Percentiles rank a stretch among this genome's conserved stretches.
phyloP scores from a whole-genome alignment of 2,329 filamentous ascomycete species.

The Septoria petroselini region DNA sequence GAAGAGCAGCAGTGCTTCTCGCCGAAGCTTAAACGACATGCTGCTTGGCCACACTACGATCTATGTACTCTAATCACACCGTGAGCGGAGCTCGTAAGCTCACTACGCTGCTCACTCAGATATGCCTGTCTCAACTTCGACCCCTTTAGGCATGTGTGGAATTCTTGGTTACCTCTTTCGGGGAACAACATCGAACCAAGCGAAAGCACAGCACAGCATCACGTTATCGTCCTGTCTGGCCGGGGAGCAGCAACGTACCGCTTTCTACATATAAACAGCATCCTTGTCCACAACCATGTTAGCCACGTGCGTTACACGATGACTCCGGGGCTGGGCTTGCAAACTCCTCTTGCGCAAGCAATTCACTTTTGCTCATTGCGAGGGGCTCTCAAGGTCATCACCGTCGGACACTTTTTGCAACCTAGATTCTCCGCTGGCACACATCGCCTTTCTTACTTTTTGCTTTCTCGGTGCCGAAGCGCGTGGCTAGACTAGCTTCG shows the following conservation, averaged over 20 bases:
- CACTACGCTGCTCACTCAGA: background rate
- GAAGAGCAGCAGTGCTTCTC: constrained; percentile 12
- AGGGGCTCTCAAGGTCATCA: background rate
- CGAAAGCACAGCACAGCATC: constrained; percentile 3
- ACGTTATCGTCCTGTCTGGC: background rate
- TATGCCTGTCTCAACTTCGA: background rate
- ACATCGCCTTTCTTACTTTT: background rate
- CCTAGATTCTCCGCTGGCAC: too few relatives aligned
- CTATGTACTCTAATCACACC: too few relatives aligned
- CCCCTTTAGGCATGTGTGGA: constrained; percentile 10
- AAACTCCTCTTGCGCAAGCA: background rate
- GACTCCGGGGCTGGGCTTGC: background rate
- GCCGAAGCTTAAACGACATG: constrained; percentile 14
- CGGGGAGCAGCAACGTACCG: constrained; percentile 2
- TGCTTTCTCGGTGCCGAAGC: constrained; percentile 10
- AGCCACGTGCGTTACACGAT: constrained; percentile 9
- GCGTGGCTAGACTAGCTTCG: background rate
- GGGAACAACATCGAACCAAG: background rate
- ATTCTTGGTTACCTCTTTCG: constrained; percentile 7
- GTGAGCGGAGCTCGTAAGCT: background rate
- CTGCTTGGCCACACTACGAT: background rate
- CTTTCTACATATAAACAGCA: constrained; percentile 5
- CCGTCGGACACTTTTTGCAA: background rate
- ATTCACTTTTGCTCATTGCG: background rate
- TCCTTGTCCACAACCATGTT: constrained; percentile 4